A percentile compares a stretch with the other conserved stretches of the same genome.
Evolutionary conservation across 352 stramenopile species (phyloP).

Genomic region (Globisporangium splendens): DNA sequence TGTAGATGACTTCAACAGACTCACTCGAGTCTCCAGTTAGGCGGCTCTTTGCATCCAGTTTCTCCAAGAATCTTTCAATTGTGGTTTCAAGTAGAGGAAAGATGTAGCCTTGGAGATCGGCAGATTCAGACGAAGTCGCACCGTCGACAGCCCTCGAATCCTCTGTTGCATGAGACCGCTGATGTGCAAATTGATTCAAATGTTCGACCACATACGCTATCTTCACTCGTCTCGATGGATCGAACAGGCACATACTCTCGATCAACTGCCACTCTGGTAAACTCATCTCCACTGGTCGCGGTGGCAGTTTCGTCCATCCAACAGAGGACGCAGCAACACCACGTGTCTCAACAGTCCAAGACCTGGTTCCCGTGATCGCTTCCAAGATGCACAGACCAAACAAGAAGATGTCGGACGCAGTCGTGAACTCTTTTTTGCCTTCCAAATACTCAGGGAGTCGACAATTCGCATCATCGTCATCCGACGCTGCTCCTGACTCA

Average conservation of each 20-base stretch:
- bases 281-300: background rate
- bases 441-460: constrained; percentile 26
- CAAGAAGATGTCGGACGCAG: constrained; percentile 37
- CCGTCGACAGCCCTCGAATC: background rate
- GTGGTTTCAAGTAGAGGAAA: too few relatives aligned
- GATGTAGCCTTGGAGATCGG: too few relatives aligned
- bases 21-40: background rate
- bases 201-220: constrained; percentile 5
- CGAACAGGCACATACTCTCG: constrained; percentile 9
- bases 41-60: background rate
- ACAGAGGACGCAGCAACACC: background rate
- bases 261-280: constrained; percentile 2
- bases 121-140: background rate
- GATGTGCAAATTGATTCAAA: constrained; percentile 3
- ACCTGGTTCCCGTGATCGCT: constrained; percentile 7
- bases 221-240: constrained; percentile 1
- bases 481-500: background rate
- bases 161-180: background rate
- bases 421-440: too few relatives aligned
- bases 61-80: background rate
- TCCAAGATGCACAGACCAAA: too few relatives aligned
- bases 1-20: background rate
- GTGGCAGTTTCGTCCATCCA: background rate
- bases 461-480: constrained; percentile 21
- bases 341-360: background rate